Conservation (phyloP, 2,329 filamentous ascomycete species). For the Colletotrichum gloeosporioides region DNA sequence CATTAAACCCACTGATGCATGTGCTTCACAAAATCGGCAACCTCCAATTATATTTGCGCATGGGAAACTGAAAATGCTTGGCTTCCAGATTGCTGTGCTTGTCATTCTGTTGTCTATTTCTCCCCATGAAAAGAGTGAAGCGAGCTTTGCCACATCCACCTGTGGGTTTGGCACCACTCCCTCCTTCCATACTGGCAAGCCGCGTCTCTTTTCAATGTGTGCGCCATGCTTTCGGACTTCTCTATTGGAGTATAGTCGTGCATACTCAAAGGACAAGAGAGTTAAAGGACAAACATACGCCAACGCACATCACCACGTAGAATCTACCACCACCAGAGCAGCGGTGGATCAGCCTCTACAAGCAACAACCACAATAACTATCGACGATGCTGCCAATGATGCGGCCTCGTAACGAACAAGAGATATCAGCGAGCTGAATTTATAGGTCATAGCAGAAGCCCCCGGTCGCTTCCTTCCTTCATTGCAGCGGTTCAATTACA, state of each 20-base stretch:
- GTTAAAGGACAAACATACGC: neutral
- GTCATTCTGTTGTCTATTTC: no score
- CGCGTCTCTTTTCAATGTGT: neutral
- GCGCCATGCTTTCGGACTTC: neutral
- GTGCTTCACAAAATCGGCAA: neutral
- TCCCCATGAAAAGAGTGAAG: neutral
- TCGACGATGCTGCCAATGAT: neutral
- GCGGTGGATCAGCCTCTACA: neutral
- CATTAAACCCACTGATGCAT: neutral
- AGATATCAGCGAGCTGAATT: accelerated
- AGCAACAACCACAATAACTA: neutral
- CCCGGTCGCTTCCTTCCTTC: accelerated
- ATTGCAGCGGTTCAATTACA: accelerated
- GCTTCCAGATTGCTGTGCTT: neutral
- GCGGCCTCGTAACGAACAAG: neutral
- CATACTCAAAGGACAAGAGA: neutral
- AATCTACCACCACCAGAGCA: neutral
- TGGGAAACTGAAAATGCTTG: accelerated
- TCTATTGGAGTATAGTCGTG: neutral
- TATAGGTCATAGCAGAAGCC: neutral
- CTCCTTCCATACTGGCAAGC: neutral
- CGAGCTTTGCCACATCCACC: no score
- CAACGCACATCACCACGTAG: no score
- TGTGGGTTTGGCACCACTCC: neutral
- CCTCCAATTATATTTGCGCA: neutral